Base-by-base conservation (phyloP, 805 yeast species). In the Starmerella potacharoeniae region DNA sequence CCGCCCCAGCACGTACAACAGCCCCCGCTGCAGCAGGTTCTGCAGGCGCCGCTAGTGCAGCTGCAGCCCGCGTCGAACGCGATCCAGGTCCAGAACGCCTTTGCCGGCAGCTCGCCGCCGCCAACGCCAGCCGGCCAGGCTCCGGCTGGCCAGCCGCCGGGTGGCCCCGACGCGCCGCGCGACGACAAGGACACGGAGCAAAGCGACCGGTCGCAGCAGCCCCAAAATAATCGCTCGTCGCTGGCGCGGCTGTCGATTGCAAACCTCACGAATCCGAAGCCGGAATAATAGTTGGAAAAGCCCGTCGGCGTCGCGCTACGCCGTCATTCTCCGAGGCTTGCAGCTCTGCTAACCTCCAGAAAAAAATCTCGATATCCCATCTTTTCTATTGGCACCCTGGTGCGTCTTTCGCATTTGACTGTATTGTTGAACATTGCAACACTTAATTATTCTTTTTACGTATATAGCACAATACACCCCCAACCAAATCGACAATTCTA, bases 181-280 rank as follows among this genome's bases (percentile, higher is more conserved):
- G 43, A 16, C 43, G 29, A 17, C 28, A 8, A 6, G 13, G 13
- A n/a, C 28, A 3, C 2, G 13, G 13, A n/a, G 10, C 29, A n/a
- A 17, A 6, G 6, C 29, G 43, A 40, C 7, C 43, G 29, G 28
- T 49, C 52, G 35, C 49, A 52, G 35, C 33, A 37, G 13, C 43
- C 52, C 6, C 34, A 43, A 43, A 28, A 28, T 29, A 28, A 42
- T 13, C 53, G 40, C 34, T 28, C 54, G 36, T 51, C 54, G 44
- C 43, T 51, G 30, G 42, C 44, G 22, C 54, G 59, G 34, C 41
- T 57, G 35, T 57, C 59, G 13, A 57, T 57, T n/a, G 59, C 59
- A 13, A 57, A 51, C 41, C 53, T 57, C 31, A 54, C 53, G 49
- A 55, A 55, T 33, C 50, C 50, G 16, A 33, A 7, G 35, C 48